Conservation (phyloP, 164 flowering plant species). For the Vitis rotundifolia region DNA sequence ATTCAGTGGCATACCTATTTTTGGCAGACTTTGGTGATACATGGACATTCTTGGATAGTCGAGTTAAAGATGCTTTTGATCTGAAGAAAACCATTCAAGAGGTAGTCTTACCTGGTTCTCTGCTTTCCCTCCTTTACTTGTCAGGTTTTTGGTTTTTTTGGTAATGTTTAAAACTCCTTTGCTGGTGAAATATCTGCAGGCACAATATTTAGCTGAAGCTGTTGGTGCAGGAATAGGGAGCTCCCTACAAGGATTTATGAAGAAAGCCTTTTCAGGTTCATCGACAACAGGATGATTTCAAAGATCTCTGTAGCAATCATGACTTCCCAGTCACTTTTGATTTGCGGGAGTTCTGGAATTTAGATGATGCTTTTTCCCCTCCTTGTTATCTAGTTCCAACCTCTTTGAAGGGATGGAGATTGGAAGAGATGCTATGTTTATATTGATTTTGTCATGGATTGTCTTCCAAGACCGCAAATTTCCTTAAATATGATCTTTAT, state of each 20-base stretch:
- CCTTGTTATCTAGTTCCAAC: no score
- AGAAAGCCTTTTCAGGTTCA: conserved; percentile 39
- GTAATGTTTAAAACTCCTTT: neutral
- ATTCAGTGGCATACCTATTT: neutral
- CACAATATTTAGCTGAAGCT: conserved; percentile 75
- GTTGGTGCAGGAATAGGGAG: conserved; percentile 83
- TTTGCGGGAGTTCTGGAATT: no score
- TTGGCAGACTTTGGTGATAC: conserved; percentile 77
- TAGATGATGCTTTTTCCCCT: no score
- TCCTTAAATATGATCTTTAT: no score
- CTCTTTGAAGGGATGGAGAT: no score
- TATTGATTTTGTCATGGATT: no score
- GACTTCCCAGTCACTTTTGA: no score
- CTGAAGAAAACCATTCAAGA: conserved; percentile 77
- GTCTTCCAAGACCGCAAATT: no score
- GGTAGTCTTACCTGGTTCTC: conserved; percentile 32
- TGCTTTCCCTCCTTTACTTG: neutral
- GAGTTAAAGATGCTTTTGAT: conserved; percentile 87
- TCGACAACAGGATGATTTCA: neutral
- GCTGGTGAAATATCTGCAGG: conserved; percentile 41
- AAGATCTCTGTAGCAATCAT: no score
- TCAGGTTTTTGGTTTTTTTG: neutral
- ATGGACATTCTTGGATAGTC: conserved; percentile 71
- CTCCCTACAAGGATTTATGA: conserved; percentile 66
- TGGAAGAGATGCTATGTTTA: no score